Evolutionary conservation across 768 basidiomycete genomes (phyloP), one percentile per base, ranked within the genome.

Genomic region (Epithele typhae): DNA sequence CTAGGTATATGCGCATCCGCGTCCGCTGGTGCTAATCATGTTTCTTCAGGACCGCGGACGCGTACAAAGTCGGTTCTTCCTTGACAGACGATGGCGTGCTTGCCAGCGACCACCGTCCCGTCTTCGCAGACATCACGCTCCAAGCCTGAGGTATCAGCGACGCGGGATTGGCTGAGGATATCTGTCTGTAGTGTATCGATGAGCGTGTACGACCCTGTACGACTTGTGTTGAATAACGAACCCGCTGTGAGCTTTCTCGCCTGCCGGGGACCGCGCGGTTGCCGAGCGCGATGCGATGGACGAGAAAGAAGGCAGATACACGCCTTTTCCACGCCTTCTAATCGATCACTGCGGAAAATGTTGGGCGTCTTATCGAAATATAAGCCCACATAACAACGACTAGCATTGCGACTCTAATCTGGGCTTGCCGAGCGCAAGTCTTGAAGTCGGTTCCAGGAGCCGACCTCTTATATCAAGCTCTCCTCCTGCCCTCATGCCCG

Each of bases 21-120:
- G 3, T 2, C 35, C n/a, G 46, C 32, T 43, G 25, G 36, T 30
- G 19, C 25, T 49, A 22, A 43, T 37, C 35, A 14, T 11, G 5
- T 36, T 12, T 49, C n/a, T 34, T n/a, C 49, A 76, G 74, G 73
- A 63, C 57, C 17, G 61, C 65, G 3, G 51, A 59, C 9, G 58
- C 50, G 6, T 73, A 72, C 54, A 66, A 68, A 37, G 75, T 75
- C 17, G 69, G 55, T 10, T 63, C 66, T 2, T 63, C 69, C 3
- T 59, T 74, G 14, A 65, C 69, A 4, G 77, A 79, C 46, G 76
- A 79, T 44, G 79, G 79, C 1, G 55, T 75, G 15, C 64, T 78
- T 41, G 71, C 70, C 5, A 81, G 79, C 48, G 79, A 81, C 54
- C 79, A 81, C 55, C 71, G 78, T 0, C 79, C 75, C 3, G 75